phyloP scores from a whole-genome alignment of 495 filamentous ascomycete genomes.

The Penicillium turbatum region DNA sequence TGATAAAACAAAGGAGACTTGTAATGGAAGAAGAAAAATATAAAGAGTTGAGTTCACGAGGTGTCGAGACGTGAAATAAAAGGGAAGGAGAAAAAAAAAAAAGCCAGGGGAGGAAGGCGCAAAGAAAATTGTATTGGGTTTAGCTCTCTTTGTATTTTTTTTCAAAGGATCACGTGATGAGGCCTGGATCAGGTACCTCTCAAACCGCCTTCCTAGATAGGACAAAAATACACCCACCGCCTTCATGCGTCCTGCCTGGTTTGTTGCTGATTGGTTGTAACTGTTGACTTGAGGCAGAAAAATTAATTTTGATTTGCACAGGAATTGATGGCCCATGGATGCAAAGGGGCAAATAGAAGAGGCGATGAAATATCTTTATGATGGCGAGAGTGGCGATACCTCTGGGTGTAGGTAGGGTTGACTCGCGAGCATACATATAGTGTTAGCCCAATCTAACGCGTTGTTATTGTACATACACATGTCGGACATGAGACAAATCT shows the following conservation, averaged over 20 bases:
- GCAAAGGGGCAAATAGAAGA: background rate
- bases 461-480: too few relatives aligned
- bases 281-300: background rate
- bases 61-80: constrained; percentile 2
- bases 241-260: background rate
- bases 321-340: background rate
- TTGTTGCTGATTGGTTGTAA: background rate
- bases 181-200: background rate
- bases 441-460: too few relatives aligned
- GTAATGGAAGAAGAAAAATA: constrained; percentile 12
- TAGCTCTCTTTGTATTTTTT: constrained; percentile 13
- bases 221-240: background rate
- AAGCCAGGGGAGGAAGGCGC: constrained; percentile 23
- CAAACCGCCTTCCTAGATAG: constrained; percentile 1
- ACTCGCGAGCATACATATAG: too few relatives aligned
- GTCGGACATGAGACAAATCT: background rate
- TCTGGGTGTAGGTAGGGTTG: too few relatives aligned
- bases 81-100: constrained; percentile 25
- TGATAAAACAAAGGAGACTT: constrained; percentile 9
- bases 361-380: background rate
- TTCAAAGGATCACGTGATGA: constrained; percentile 9
- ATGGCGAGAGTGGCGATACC: background rate
- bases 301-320: background rate
- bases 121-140: constrained; percentile 16
- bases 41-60: background rate